Evolutionary conservation across 202 grass and related monocot species (phyloP), one percentile per base, ranked within the genome.

Genomic region (Dendrocalamus latiflorus): DNA sequence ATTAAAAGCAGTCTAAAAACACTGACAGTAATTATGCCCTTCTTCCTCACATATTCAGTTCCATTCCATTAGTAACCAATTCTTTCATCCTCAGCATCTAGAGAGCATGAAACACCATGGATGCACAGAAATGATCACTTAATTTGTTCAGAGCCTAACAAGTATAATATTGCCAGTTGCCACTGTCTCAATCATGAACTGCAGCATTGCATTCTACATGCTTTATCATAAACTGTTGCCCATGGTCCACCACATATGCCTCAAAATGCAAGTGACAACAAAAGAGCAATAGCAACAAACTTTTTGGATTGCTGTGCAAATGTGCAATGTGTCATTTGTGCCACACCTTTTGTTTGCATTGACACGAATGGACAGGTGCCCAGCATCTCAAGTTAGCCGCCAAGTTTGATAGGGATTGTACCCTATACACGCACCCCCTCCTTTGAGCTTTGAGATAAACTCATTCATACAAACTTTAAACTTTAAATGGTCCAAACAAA

Each of bases 391-490:
- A 73, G 59, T 71, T 79, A 65, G 74, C 83, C 72, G 73, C 88
- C 88, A 78, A 66, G 80, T 66, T 67, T 78, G 83, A 82, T 80
- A 86, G 72, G 34, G 83, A 89, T 72, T 59, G 20, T 67, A 25
- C 26, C 8, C 59, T 57, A 6, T 56, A 74, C 30, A 65, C 69
- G 59, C 47, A 86, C 47, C 3, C 15, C 3, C 22, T 2, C 2
- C 1, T 50, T 47, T 37, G 21, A 76, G 49, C 48, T 56, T 4
- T 56, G 11, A 47, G 62, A 42, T 80, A 75, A 65, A 30, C 55
- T 77, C 44, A 18, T 54, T 5, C 45, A 39, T n/a, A 48, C 37
- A 81, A 41, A 71, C 70, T 65, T 18, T 55, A 60, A 70, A n/a
- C n/a, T n/a, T n/a, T n/a, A n/a, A n/a, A n/a, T n/a, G n/a, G n/a